Conservation (phyloP, 202 grass and related monocot genomes). For the Carex arenaria region DNA sequence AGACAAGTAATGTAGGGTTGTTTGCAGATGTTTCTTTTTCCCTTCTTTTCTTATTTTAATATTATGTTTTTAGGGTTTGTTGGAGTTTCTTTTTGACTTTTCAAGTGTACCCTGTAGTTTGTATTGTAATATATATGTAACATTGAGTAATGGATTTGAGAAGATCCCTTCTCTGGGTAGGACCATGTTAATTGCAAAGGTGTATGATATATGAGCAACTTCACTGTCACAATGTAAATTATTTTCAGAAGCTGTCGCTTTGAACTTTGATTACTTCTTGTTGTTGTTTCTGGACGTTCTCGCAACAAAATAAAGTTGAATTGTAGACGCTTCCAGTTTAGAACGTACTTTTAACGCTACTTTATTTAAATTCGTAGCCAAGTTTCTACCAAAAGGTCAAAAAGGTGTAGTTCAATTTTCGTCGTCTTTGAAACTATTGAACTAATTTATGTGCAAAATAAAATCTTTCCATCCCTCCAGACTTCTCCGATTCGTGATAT, state of each 20-base stretch:
- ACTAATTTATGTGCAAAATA: too few relatives aligned
- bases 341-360: not conserved
- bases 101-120: not conserved
- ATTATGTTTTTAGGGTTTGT: conserved; percentile 19
- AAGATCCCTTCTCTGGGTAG: not conserved
- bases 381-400: not conserved
- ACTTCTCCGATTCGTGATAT: too few relatives aligned
- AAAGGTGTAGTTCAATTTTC: too few relatives aligned
- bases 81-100: conserved; percentile 6
- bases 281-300: not conserved
- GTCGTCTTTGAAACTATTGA: too few relatives aligned
- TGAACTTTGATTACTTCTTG: not conserved
- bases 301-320: not conserved
- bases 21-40: not conserved
- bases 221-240: not conserved
- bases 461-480: too few relatives aligned
- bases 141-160: conserved; percentile 1
- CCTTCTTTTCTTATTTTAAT: not conserved
- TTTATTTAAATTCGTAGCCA: not conserved
- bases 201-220: not conserved
- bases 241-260: not conserved
- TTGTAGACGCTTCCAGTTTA: not conserved
- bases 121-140: conserved; percentile 10
- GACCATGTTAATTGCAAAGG: not conserved
- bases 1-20: conserved; percentile 29